Percentiles rank a stretch among this genome's conserved stretches.
Evolutionary conservation across 176 grass and related monocot genomes (phyloP).

Genomic region (Carex littledalei): DNA sequence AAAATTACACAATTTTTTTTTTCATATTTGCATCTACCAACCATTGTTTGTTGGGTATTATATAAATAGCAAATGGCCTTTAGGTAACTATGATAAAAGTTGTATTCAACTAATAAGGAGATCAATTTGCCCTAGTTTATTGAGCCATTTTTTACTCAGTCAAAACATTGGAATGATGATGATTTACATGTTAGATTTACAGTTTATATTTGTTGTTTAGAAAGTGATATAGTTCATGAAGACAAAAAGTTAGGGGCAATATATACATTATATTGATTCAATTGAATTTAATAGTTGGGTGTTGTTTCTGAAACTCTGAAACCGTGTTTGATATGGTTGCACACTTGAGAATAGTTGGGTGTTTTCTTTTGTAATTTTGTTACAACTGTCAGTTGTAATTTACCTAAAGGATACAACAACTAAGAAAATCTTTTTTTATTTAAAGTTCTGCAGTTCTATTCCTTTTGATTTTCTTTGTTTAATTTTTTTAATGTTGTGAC

Average conservation of each 20-base stretch:
- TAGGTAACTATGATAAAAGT: background rate
- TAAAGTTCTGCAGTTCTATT: background rate
- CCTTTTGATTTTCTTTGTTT: background rate
- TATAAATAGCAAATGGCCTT: background rate
- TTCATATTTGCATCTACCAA: background rate
- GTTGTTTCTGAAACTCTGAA: background rate
- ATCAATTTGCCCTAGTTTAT: background rate
- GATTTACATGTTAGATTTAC: background rate
- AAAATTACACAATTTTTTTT: background rate
- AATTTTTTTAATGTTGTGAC: constrained; percentile 13
- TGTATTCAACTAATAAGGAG: background rate
- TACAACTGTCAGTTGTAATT: background rate
- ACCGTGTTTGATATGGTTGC: background rate
- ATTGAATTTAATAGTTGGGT: background rate
- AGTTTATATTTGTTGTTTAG: background rate
- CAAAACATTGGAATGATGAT: background rate
- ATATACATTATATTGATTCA: background rate
- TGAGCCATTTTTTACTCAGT: background rate
- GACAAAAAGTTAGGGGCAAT: background rate
- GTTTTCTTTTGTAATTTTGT: background rate
- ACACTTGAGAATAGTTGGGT: background rate
- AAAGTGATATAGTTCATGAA: background rate
- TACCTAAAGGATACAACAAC: background rate
- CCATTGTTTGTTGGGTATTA: background rate
- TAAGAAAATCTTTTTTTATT: background rate